phyloP scores from a whole-genome alignment of 2,329 filamentous ascomycete species.

The Phaeosphaeriaceae sp. region DNA sequence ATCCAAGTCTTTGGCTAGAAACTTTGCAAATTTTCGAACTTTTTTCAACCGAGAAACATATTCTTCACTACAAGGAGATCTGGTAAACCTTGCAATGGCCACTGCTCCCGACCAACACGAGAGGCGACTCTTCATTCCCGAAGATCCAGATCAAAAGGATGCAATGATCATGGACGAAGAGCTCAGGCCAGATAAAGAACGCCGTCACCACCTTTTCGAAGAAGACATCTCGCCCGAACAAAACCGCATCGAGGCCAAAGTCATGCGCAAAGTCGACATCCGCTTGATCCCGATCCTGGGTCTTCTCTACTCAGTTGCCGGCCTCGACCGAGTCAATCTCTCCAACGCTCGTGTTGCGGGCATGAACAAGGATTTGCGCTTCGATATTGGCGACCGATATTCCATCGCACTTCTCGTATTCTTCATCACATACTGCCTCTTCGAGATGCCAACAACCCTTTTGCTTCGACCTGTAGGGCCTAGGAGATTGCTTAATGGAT shows the following conservation, averaged over 20 bases:
- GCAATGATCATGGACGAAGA: constrained; percentile 14
- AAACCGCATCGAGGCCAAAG: constrained; percentile 13
- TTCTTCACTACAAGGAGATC: background rate
- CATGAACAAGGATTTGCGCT: constrained; percentile 55
- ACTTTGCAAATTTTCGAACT: too few relatives aligned
- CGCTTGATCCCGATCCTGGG: constrained; percentile 48
- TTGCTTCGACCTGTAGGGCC: constrained; percentile 53
- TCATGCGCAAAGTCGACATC: constrained; percentile 37
- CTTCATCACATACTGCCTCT: constrained; percentile 54
- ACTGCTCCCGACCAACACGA: background rate
- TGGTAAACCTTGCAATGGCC: background rate
- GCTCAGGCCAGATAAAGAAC: constrained; percentile 1
- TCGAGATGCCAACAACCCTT: constrained; percentile 52
- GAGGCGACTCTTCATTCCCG: background rate
- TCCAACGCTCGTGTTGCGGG: constrained; percentile 51
- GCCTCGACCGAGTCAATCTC: constrained; percentile 46
- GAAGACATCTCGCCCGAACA: constrained; percentile 12
- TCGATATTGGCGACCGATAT: constrained; percentile 53
- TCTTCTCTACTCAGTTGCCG: constrained; percentile 43
- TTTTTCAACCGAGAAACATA: background rate
- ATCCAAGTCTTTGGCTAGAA: too few relatives aligned
- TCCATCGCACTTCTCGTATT: constrained; percentile 68
- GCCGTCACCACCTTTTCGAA: background rate
- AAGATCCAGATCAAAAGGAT: constrained; percentile 3
- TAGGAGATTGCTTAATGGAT: constrained; percentile 43